A percentile compares a stretch with the other conserved stretches of the same genome.
These are phyloP conservation scores for Cladosporium oxysporum DNA, from an alignment of 2,329 filamentous ascomycete species.

Conservation along the genomic window DNA sequence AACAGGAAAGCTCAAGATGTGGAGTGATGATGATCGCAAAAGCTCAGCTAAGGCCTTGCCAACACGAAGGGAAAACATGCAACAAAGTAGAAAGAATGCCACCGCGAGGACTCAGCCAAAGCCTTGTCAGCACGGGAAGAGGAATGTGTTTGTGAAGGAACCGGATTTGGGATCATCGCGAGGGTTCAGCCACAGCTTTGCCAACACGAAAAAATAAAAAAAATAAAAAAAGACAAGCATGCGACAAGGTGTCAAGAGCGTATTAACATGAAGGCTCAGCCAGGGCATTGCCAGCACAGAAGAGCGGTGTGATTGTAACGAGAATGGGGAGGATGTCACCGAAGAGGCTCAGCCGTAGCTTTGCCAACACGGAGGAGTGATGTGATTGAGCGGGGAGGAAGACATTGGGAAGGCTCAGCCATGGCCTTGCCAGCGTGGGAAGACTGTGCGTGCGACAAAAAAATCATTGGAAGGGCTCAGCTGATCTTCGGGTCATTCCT, in stretches of 20 bases:
- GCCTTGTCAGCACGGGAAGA: background rate
- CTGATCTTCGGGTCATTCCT: background rate
- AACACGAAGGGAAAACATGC: background rate
- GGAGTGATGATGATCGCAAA: background rate
- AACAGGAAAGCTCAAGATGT: background rate
- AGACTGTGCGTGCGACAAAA: background rate
- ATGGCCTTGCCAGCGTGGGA: background rate
- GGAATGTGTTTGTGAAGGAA: background rate
- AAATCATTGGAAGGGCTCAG: background rate
- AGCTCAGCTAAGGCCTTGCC: background rate
- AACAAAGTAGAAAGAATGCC: background rate
- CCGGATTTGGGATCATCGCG: background rate
- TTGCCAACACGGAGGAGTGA: no score
- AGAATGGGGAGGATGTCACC: background rate
- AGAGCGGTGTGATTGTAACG: background rate
- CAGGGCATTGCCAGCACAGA: background rate
- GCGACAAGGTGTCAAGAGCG: background rate
- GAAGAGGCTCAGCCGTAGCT: background rate
- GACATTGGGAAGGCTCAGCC: background rate
- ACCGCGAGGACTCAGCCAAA: background rate
- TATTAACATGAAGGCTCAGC: background rate
- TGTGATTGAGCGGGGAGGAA: no score
- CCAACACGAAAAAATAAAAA: background rate
- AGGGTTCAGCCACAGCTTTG: conserved; percentile 1
- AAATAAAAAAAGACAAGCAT: background rate